Base-by-base conservation (phyloP, 495 filamentous ascomycete genomes). In the Sphaerosporella brunnea region DNA sequence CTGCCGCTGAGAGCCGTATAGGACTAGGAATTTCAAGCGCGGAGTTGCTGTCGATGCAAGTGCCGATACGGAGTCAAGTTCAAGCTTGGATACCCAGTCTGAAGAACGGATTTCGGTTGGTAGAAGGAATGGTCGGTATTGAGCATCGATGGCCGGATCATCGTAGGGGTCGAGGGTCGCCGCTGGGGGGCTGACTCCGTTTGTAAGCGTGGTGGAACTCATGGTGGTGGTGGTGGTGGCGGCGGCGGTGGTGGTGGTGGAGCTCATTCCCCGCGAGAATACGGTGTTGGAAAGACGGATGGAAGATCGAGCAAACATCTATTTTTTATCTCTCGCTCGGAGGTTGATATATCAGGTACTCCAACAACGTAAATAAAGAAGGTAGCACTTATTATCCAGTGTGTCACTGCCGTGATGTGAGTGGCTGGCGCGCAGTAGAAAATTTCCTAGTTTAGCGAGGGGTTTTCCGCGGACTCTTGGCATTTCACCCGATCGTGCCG, bases 101-200 rank as follows among this genome's bases (percentile, higher is more conserved):
- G 26, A 62, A 7, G 37, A 51, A 34, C 13, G 54, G 13, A 60
- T 60, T 4, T 58, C 51, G 1, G 64, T 54, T 26, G 54, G 38
- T 4, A 72, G 63, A 4, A 79, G 64, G 54, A 78, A 81, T 0
- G 77, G 77, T 0, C 76, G 66, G 58, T 79, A 79, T 48, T 64
- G 69, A 35, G 45, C 30, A 18, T 20, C 15, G 30, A 48, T 39
- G 19, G 16, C 19, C 11, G 45, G 45, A 35, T 48, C 45, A 35
- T 48, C 32, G 45, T 25, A 43, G 19, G 40, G 40, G 23, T 43
- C 40, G 21, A 43, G 21, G 24, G 40, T 25, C 13, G 40, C 10
- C 20, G 40, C 8, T 13, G 7, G 7, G 20, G 21, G 13, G 23
- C 20, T 24, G 40, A 26, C 13, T 8, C 11, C 13, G 40, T 13